phyloP scores from a whole-genome alignment of 306 rosid species.

The Astragalus membranaceus region DNA sequence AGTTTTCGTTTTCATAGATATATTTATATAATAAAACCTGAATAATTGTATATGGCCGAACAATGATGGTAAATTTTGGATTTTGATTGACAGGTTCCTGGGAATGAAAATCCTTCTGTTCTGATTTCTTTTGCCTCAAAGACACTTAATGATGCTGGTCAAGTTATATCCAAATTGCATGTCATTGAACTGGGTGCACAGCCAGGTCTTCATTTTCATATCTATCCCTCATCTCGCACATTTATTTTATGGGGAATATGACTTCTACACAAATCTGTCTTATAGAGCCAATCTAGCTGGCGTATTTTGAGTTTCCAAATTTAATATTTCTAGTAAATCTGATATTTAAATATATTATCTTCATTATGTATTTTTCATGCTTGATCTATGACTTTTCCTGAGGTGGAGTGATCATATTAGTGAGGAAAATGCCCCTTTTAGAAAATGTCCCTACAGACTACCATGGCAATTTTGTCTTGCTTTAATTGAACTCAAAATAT shows the following conservation, averaged over 20 bases:
- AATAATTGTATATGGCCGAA: neutral
- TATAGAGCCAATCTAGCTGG: neutral
- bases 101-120: constrained; percentile 80
- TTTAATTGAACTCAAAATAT: neutral
- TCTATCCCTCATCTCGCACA: neutral
- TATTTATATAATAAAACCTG: neutral
- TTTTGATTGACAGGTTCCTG: neutral
- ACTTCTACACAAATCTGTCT: constrained; percentile 1
- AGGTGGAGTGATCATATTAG: neutral
- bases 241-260: neutral
- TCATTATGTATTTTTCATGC: constrained; percentile 10
- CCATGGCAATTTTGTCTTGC: neutral
- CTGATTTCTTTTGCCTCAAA: constrained; percentile 83
- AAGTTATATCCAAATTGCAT: constrained; percentile 68
- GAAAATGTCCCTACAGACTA: neutral
- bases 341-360: constrained; percentile 2
- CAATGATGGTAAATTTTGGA: too few relatives aligned
- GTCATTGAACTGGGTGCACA: too few relatives aligned
- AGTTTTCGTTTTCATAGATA: neutral
- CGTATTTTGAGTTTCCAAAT: neutral
- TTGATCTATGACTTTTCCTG: neutral
- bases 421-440: neutral
- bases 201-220: neutral
- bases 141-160: constrained; percentile 68
- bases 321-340: neutral